Percentiles rank a stretch among this genome's conserved stretches.
These are phyloP conservation scores for Sugiyamaella valdiviana DNA, from an alignment of 805 yeast species.

Conservation along the genomic window DNA sequence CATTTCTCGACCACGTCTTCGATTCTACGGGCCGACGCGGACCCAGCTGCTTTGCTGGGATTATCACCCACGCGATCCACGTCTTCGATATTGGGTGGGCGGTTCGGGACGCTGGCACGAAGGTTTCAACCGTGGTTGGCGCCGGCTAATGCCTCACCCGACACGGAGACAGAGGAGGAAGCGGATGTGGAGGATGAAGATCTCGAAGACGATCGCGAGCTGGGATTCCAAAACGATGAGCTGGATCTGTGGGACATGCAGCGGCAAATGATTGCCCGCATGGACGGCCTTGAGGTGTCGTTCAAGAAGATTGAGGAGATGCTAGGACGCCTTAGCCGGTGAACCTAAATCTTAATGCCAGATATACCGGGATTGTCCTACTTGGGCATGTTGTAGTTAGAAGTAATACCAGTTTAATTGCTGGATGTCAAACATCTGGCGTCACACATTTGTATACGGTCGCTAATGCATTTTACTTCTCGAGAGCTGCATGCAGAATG, in stretches of 20 bases:
- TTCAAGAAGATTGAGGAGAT: conserved; percentile 12
- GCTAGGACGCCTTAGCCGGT: background rate
- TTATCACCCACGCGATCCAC: conserved; percentile 15
- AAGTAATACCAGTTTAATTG: too few species aligned
- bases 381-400: too few species aligned
- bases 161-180: conserved; percentile 3
- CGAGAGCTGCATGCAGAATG: too few species aligned
- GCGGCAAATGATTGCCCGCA: conserved; percentile 3
- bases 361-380: too few species aligned
- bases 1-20: conserved; percentile 9
- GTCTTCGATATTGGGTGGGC: conserved; percentile 9
- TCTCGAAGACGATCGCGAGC: conserved; percentile 5
- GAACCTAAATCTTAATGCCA: too few species aligned
- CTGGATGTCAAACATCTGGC: too few species aligned
- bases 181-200: conserved; percentile 7
- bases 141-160: background rate
- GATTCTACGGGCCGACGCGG: conserved; percentile 4
- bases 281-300: conserved; percentile 13
- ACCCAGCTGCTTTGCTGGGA: background rate
- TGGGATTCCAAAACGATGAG: background rate
- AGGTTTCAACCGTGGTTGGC: background rate
- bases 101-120: background rate
- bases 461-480: too few species aligned
- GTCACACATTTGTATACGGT: too few species aligned
- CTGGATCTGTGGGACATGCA: conserved; percentile 4